Evolutionary conservation across 768 basidiomycete genomes (phyloP).

Genomic region (Boletus rex-veris): DNA sequence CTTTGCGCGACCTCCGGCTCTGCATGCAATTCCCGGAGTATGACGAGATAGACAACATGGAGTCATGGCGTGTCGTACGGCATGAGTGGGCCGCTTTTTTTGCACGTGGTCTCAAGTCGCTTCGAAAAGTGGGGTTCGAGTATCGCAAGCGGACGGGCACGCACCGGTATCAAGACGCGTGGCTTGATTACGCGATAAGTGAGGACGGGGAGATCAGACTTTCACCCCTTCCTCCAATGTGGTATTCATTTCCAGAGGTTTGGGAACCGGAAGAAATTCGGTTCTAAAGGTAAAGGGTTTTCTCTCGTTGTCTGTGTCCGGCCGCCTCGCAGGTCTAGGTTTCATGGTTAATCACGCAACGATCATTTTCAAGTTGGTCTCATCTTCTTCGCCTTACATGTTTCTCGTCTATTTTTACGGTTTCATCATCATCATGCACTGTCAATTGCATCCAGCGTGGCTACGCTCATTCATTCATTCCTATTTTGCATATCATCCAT

Average conservation of each 20-base stretch:
- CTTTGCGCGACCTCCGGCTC: slow-evolving; percentile 30
- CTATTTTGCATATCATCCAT: slow-evolving; percentile 13
- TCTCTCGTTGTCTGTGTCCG: slow-evolving; percentile 3
- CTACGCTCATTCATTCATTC: slow-evolving; percentile 12
- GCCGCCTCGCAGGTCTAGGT: slow-evolving; percentile 18
- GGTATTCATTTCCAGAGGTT: slow-evolving; percentile 36
- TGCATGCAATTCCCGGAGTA: slow-evolving; percentile 38
- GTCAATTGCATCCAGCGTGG: slow-evolving; percentile 9
- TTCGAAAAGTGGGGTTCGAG: slow-evolving; percentile 33
- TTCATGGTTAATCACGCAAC: slow-evolving; percentile 13
- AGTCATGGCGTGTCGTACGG: slow-evolving; percentile 31
- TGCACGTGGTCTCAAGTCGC: slow-evolving; percentile 31
- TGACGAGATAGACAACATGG: slow-evolving; percentile 30
- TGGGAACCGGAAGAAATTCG: slow-evolving; percentile 27
- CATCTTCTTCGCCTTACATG: slow-evolving; percentile 6
- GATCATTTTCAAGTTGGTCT: slow-evolving; percentile 5
- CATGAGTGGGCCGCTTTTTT: slow-evolving; percentile 28
- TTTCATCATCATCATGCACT: slow-evolving; percentile 16
- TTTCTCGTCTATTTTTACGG: neutral
- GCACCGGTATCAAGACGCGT: slow-evolving; percentile 35
- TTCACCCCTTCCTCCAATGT: slow-evolving; percentile 24
- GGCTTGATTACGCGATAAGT: slow-evolving; percentile 32
- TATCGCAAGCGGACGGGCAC: slow-evolving; percentile 37
- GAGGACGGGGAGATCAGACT: slow-evolving; percentile 21
- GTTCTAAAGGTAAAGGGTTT: slow-evolving; percentile 14